Evolutionary conservation across 768 basidiomycete genomes (phyloP).

Genomic region (Ramaria rubella): DNA sequence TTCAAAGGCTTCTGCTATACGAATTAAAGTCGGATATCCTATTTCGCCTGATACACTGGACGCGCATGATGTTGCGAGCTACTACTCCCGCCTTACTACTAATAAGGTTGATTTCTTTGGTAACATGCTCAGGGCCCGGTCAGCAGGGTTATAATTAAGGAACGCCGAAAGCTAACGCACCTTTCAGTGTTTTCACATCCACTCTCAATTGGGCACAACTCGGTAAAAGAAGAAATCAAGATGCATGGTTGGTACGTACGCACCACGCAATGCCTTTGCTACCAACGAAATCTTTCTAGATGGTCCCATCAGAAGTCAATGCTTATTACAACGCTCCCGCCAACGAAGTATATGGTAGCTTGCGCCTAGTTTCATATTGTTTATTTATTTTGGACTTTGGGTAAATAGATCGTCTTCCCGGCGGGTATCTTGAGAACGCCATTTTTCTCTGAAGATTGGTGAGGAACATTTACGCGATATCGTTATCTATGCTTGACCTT

Average conservation of each 20-base stretch:
- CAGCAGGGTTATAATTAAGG: conserved; percentile 8
- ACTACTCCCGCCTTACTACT: conserved; percentile 68
- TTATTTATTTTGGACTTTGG: background rate
- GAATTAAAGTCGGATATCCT: conserved; percentile 92
- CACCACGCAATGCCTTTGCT: background rate
- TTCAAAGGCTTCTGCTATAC: conserved; percentile 65
- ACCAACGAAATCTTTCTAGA: conserved; percentile 27
- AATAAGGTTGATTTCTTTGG: conserved; percentile 71
- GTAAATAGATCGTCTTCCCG: conserved; percentile 79
- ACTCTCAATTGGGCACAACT: conserved; percentile 70
- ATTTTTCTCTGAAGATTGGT: conserved; percentile 83
- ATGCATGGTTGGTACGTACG: conserved; percentile 54
- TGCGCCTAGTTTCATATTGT: background rate
- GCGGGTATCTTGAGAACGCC: conserved; percentile 92
- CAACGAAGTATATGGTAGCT: conserved; percentile 55
- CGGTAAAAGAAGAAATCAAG: conserved; percentile 59
- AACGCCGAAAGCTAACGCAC: conserved; percentile 3
- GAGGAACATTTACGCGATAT: conserved; percentile 14
- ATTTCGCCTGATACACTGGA: conserved; percentile 74
- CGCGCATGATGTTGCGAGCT: conserved; percentile 60
- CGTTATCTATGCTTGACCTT: conserved; percentile 5
- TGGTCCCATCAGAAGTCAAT: conserved; percentile 81
- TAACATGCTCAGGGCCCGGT: conserved; percentile 68
- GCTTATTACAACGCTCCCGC: conserved; percentile 85
- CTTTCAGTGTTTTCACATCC: conserved; percentile 26